These are phyloP conservation scores for Amphirosellinia nigrospora DNA, from an alignment of 495 filamentous ascomycete species.

Conservation along the genomic window DNA sequence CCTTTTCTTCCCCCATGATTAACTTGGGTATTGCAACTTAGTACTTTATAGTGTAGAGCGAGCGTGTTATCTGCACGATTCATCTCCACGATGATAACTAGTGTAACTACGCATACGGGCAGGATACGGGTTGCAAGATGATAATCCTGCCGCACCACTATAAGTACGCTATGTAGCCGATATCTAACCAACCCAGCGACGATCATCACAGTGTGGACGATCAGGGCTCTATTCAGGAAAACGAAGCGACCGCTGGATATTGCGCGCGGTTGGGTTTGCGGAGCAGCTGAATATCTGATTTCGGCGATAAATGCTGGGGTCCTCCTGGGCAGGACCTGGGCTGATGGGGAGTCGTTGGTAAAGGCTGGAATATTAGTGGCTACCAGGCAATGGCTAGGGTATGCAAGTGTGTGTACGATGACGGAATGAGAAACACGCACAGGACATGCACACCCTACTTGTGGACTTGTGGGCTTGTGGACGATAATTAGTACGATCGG, in stretches of 20 bases:
- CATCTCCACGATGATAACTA: background rate
- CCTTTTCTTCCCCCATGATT: background rate
- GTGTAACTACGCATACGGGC: background rate
- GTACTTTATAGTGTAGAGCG: background rate
- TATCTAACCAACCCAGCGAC: background rate
- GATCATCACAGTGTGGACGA: constrained; percentile 4
- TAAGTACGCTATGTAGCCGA: no score
- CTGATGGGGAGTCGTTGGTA: background rate
- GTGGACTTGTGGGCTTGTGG: background rate
- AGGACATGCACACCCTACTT: no score
- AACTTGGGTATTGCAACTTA: background rate
- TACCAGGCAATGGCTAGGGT: background rate
- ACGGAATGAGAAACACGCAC: no score
- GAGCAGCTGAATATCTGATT: constrained; percentile 1
- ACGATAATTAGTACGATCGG: constrained; percentile 5
- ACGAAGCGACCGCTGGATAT: background rate
- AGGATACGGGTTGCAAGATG: background rate
- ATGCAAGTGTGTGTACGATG: background rate
- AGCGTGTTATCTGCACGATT: background rate
- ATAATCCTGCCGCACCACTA: background rate
- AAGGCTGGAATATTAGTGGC: background rate
- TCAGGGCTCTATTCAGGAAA: constrained; percentile 7
- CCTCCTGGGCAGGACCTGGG: no score
- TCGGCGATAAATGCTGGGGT: background rate
- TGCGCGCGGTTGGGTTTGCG: background rate